A percentile compares a stretch with the other conserved stretches of the same genome.
Conservation (phyloP, 2,329 filamentous ascomycete genomes). For the Diaporthe amygdali region DNA sequence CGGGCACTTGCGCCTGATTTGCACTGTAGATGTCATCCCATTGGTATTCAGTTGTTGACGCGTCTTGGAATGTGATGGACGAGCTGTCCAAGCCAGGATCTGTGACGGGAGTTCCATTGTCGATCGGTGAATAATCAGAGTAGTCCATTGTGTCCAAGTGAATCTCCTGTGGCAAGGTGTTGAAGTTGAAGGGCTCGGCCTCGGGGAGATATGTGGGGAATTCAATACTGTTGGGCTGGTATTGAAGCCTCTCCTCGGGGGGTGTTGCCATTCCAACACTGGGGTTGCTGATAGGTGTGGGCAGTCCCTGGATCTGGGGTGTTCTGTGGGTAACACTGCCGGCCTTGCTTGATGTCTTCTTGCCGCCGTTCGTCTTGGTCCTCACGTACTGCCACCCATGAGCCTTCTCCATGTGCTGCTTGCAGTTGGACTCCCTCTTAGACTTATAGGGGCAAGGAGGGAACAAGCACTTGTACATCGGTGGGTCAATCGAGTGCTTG, state of each 20-base stretch:
- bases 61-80: constrained; percentile 65
- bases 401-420: constrained; percentile 98
- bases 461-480: constrained; percentile 83
- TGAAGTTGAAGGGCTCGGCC: constrained; percentile 51
- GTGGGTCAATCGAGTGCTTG: constrained; percentile 83
- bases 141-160: constrained; percentile 39
- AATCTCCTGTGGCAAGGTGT: constrained; percentile 43
- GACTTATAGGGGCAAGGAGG: constrained; percentile 89
- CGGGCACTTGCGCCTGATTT: constrained; percentile 32
- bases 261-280: constrained; percentile 63
- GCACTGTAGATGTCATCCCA: constrained; percentile 69
- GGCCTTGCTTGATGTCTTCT: constrained; percentile 55
- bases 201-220: constrained; percentile 56
- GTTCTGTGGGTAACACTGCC: constrained; percentile 56
- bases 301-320: constrained; percentile 65
- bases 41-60: constrained; percentile 58
- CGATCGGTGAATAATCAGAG: constrained; percentile 45
- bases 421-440: constrained; percentile 95
- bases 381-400: constrained; percentile 91
- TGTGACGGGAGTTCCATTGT: constrained; percentile 53
- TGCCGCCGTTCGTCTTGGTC: constrained; percentile 79
- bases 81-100: constrained; percentile 45
- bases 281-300: constrained; percentile 65
- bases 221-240: constrained; percentile 43
- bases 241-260: constrained; percentile 50